Base-by-base conservation (phyloP, 225 moss, liverwort and hornwort genomes). In the Sphagnum contortum region DNA sequence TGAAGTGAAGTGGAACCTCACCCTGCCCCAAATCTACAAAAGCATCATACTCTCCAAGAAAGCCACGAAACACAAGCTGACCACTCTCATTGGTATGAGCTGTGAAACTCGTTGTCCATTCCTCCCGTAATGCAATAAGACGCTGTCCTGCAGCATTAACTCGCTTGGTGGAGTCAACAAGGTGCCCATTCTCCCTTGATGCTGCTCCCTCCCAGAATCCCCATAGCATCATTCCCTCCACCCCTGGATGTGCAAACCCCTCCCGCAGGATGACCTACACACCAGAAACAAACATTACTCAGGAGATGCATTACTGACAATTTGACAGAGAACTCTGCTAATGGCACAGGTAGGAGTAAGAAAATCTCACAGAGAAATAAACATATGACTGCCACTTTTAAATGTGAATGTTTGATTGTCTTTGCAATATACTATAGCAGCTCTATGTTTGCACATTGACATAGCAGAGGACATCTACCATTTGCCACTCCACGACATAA, bases 131-230 rank as follows among this genome's bases (percentile, higher is more conserved):
- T 49, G 85, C 78, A 60, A 90, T 64, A 48, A 96, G 81, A 46
- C 88, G 83, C 68, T 79, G 76, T 61, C 90, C 96, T 48, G 82
- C 77, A 65, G 85, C 89, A 47, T 87, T 92, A 9, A 90, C 65
- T 56, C 81, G 82, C 68, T 76, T 81, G 70, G 90, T 85, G 2
- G 83, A 83, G 71, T 96, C 83, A 2, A 91, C 75, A 9, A 92
- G 83, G 52, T 92, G 92, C 44, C 78, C 87, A 44, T 85, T 76
- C 59, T 80, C 79, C 59, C 87, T 83, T 8, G 82, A 90, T 80
- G 85, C 67, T 1, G 87, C 77, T 61, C 92, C 90, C 67, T 98
- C 92, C 83, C 79, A 89, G 65, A 92, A 92, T 54, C 92, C 92
- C 92, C 90, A 92, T 4, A 92, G 70, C 81, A 92, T 72, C 48